Conservation (phyloP, 2,329 filamentous ascomycete species). For the Curvularia verruculosa region DNA sequence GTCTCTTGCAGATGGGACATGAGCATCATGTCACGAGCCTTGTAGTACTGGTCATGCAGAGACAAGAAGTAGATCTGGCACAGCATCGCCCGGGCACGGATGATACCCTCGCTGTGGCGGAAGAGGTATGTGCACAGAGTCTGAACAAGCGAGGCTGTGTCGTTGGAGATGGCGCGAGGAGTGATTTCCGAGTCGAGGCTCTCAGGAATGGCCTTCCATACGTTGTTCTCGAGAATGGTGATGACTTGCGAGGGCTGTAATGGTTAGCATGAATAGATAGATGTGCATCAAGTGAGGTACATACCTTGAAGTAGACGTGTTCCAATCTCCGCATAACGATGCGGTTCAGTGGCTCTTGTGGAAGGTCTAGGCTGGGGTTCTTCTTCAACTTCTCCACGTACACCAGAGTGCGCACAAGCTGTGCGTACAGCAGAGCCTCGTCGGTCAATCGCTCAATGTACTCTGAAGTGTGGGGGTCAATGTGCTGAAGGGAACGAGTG, state of each 20-base stretch:
- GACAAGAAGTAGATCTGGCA: slow-evolving; percentile 99
- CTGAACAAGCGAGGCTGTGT: slow-evolving; percentile 78
- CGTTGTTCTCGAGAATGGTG: slow-evolving; percentile 90
- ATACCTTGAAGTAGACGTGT: slow-evolving; percentile 97
- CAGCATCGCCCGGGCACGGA: slow-evolving; percentile 94
- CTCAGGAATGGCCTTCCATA: slow-evolving; percentile 80
- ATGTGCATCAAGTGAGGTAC: slow-evolving; percentile 18
- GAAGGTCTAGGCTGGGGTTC: slow-evolving; percentile 70
- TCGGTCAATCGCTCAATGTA: slow-evolving; percentile 96
- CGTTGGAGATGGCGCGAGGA: slow-evolving; percentile 69
- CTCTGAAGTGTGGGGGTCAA: slow-evolving; percentile 97
- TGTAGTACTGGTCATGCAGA: slow-evolving; percentile 97
- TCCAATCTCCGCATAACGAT: slow-evolving; percentile 92
- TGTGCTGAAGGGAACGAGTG: slow-evolving; percentile 93
- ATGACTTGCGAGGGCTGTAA: slow-evolving; percentile 84
- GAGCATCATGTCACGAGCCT: slow-evolving; percentile 97
- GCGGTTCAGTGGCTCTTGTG: slow-evolving; percentile 89
- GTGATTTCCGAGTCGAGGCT: slow-evolving; percentile 80
- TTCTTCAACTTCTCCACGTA: slow-evolving; percentile 85
- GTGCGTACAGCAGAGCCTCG: slow-evolving; percentile 87
- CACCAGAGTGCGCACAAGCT: slow-evolving; percentile 84
- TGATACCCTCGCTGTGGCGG: slow-evolving; percentile 91
- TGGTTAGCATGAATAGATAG: slow-evolving; percentile 27
- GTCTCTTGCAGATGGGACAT: slow-evolving; percentile 99
- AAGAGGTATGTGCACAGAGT: slow-evolving; percentile 95